Percentiles rank a stretch among this genome's conserved stretches.
Conservation (phyloP, 1,284 basidiomycete genomes). For the Melampsora abietis-canadensis region DNA sequence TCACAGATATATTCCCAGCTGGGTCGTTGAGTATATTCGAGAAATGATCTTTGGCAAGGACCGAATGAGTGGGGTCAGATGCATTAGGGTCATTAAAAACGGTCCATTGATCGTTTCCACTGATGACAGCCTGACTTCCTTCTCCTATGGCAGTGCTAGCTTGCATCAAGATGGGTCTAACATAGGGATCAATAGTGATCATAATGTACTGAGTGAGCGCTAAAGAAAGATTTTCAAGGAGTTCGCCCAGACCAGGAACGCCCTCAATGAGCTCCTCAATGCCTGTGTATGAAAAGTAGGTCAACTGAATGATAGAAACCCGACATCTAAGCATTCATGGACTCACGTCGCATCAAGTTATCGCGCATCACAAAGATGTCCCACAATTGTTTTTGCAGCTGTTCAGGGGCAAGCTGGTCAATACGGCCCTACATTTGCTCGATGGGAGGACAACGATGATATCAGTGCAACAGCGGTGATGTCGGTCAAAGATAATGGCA, state of each 20-base stretch:
- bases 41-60: slow-evolving; percentile 54
- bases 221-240: slow-evolving; percentile 30
- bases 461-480: slow-evolving; percentile 68
- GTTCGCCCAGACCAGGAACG: slow-evolving; percentile 24
- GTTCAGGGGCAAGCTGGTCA: slow-evolving; percentile 80
- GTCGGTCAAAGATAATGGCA: slow-evolving; percentile 59
- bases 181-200: slow-evolving; percentile 38
- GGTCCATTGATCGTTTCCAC: slow-evolving; percentile 38
- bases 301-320: background rate
- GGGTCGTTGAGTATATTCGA: slow-evolving; percentile 53
- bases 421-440: slow-evolving; percentile 52
- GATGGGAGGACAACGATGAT: slow-evolving; percentile 57
- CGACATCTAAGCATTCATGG: background rate
- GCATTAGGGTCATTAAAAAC: slow-evolving; percentile 39
- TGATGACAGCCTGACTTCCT: slow-evolving; percentile 36
- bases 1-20: slow-evolving; percentile 53
- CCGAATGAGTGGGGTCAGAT: slow-evolving; percentile 51
- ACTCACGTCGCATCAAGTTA: slow-evolving; percentile 55
- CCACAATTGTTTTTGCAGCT: slow-evolving; percentile 78
- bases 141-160: slow-evolving; percentile 37
- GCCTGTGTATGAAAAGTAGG: background rate
- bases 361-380: slow-evolving; percentile 82
- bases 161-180: slow-evolving; percentile 32
- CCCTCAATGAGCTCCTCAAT: slow-evolving; percentile 40
- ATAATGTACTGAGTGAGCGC: slow-evolving; percentile 38